These are phyloP conservation scores for Citropsis articulata DNA, from an alignment of 345 rosid genomes.

Conservation along the genomic window DNA sequence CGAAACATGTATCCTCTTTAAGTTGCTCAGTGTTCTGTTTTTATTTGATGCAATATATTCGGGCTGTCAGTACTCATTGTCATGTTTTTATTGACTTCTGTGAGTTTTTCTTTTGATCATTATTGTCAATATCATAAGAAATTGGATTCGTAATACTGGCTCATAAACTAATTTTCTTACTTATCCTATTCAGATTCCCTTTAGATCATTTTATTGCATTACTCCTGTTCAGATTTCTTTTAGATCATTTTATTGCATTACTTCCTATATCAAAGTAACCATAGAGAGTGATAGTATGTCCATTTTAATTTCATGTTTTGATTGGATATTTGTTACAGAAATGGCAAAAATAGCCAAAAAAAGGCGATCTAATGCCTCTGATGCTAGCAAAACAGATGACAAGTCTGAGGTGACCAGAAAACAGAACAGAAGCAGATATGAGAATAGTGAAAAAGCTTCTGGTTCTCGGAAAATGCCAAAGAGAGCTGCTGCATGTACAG, in stretches of 20 bases:
- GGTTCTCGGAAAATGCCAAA: conserved; percentile 45
- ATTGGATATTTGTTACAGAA: background rate
- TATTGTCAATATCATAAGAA: background rate
- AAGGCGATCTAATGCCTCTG: background rate
- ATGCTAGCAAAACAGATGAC: background rate
- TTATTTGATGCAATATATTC: background rate
- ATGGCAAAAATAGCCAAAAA: background rate
- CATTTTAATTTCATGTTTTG: background rate
- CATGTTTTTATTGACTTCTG: background rate
- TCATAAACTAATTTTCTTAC: background rate
- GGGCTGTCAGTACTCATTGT: background rate
- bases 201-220: no score
- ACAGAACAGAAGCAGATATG: conserved; percentile 23
- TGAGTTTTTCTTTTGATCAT: background rate
- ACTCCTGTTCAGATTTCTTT: background rate
- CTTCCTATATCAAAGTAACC: background rate
- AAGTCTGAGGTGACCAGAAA: conserved; percentile 1
- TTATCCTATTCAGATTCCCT: background rate
- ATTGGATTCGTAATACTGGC: background rate
- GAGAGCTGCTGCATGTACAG: conserved; percentile 70
- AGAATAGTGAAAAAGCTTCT: conserved; percentile 18
- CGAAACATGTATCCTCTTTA: background rate
- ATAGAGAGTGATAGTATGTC: background rate
- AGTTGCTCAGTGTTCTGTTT: background rate
- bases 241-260: no score